Percentiles rank a stretch among this genome's conserved stretches.
Evolutionary conservation across 768 basidiomycete genomes (phyloP).

Genomic region (Agaricus subrufescens): DNA sequence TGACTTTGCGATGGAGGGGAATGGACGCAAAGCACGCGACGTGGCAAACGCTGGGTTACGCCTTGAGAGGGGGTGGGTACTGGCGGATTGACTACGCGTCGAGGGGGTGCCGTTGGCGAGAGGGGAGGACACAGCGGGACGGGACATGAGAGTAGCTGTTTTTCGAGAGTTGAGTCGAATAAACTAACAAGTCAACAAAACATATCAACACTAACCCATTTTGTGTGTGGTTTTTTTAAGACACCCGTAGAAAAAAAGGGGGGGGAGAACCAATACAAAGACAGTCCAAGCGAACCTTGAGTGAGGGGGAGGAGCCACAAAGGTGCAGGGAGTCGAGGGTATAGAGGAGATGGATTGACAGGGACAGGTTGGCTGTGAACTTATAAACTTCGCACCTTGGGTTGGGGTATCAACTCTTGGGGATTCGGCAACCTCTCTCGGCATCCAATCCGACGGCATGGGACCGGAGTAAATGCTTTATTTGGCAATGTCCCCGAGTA

Average conservation of each 20-base stretch:
- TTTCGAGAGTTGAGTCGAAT: slow-evolving; percentile 10
- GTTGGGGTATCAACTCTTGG: slow-evolving; percentile 19
- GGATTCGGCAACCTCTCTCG: slow-evolving; percentile 23
- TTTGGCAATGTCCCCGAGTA: too few species aligned
- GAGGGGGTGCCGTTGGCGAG: slow-evolving; percentile 38
- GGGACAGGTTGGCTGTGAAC: slow-evolving; percentile 1
- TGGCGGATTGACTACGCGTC: slow-evolving; percentile 20
- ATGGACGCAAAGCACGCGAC: slow-evolving; percentile 77
- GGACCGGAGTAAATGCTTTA: too few species aligned
- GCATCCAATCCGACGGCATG: neutral
- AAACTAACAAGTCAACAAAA: neutral
- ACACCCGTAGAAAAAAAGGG: too few species aligned
- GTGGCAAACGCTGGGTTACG: slow-evolving; percentile 55
- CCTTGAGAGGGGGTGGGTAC: slow-evolving; percentile 32
- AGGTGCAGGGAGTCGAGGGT: neutral
- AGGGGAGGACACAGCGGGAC: slow-evolving; percentile 58
- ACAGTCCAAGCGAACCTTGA: neutral
- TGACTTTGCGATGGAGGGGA: slow-evolving; percentile 55
- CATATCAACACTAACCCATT: slow-evolving; percentile 7
- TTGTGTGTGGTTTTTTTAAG: neutral
- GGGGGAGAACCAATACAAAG: neutral
- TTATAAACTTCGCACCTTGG: slow-evolving; percentile 5
- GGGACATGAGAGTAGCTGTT: slow-evolving; percentile 29
- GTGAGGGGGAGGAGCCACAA: neutral
- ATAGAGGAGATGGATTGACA: neutral